Evolutionary conservation across 2,329 filamentous ascomycete genomes (phyloP), one percentile per base, ranked within the genome.

Genomic region (Thermothelomyces thermophilus): DNA sequence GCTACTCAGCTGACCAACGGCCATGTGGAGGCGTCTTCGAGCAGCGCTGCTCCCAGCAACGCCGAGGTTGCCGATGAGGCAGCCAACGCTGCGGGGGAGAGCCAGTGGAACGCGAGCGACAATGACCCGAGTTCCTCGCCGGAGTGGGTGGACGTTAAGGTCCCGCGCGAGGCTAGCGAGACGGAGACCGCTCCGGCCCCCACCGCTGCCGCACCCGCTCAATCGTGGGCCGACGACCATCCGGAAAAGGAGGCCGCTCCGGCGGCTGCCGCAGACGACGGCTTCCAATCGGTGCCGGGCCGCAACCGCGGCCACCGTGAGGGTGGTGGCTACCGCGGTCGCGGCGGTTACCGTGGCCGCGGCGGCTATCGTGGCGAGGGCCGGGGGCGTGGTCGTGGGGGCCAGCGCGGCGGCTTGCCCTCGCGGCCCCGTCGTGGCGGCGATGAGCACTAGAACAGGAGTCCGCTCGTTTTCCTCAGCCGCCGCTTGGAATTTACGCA

Each of bases 171-270:
- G 62, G 77, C 83, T 41, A 71, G 80, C 45, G 89, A 94, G 73
- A 84, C 85, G 5, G 87, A 93, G 54, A 80, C 76, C 33, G 81
- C 80, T 33, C 39, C 39, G n/a, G 65, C 80, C 36, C 70, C 75
- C 41, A 79, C 80, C 22, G 81, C 79, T n/a, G 81, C 79, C 5
- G 72, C 53, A 8, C 49, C 56, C 6, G 70, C 72, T 26, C 82
- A 85, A 63, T 89, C 83, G 61, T 94, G 87, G 87, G 87, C 87
- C 22, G 89, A 95, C 61, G 87, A 93, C 53, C 79, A 86, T 59
- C 80, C 84, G 16, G 79, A 82, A 52, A 67, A 56, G 66, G 39
- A 36, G 33, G 39, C 47, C n/a, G 73, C 68, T 30, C 68, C 69
- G 41, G 70, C 74, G 43, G 56, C 67, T 7, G 58, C 67, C 8